Evolutionary conservation across 2,329 filamentous ascomycete genomes (phyloP), one percentile per base, ranked within the genome.

Genomic region (Ceratocystis colombiana): DNA sequence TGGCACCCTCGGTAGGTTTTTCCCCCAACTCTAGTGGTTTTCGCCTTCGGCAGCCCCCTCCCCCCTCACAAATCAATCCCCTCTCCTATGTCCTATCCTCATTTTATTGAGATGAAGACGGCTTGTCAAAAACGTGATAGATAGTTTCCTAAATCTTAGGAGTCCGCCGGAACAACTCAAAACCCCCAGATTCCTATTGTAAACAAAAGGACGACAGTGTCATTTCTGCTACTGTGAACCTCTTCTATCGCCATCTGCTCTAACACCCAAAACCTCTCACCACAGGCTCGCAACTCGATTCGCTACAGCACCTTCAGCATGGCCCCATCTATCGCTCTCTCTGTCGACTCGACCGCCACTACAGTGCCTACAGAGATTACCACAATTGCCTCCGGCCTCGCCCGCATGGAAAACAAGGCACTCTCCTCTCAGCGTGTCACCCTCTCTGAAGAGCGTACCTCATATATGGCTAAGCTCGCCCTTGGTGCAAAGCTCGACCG

Each of bases 401-500:
- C 90, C 72, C 89, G 91, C 73, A 88, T 96, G 78, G 89, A 95
- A 76, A 94, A 96, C 80, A 90, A 90, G 77, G 88, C 88, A 62
- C 85, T 96, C 33, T 79, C 84, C 71, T 84, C 88, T 72, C 92
- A 96, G 79, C 88, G 92, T 71, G 92, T 92, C 73, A 80, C 84
- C 64, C 83, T 90, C 69, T 88, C 81, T 74, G 84, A 88, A 69
- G 86, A 93, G 76, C 95, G 96, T 81, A 84, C 82, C 22, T 88
- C 90, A 72, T 87, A 88, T 74, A 80, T 96, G 76, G 87, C 85
- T 79, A 95, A 95, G 78, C 82, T 96, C 67, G 91, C 91, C 46
- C 83, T 96, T 64, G 89, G 91, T 61, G 91, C 91, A 68, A 96
- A 96, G 78, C 84, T 96, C 50, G 91, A 96, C 75, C 86, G 92